A percentile compares a stretch with the other conserved stretches of the same genome.
These are phyloP conservation scores for Russula virescens DNA, from an alignment of 768 basidiomycete genomes.

Conservation along the genomic window DNA sequence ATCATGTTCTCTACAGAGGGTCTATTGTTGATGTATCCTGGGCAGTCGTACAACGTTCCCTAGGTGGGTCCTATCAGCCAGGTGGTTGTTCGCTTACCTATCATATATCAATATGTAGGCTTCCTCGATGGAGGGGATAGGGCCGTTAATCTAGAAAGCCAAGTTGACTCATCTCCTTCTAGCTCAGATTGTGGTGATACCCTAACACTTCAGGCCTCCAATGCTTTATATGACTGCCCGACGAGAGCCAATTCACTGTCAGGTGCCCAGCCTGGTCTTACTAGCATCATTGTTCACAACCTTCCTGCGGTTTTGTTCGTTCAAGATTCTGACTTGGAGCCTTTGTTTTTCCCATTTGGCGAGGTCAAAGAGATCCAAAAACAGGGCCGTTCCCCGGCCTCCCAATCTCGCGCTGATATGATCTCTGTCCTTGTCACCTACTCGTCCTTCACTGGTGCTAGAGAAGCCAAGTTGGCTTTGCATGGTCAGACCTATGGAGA, in stretches of 20 bases:
- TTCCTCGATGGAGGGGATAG: constrained; percentile 82
- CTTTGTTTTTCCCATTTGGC: constrained; percentile 71
- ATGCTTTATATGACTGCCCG: constrained; percentile 18
- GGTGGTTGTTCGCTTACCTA: constrained; percentile 9
- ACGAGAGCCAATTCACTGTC: constrained; percentile 2
- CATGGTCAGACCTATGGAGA: constrained; percentile 58
- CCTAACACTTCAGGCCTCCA: constrained; percentile 24
- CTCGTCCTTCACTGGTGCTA: constrained; percentile 44
- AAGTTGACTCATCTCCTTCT: constrained; percentile 33
- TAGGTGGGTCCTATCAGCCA: constrained; percentile 41
- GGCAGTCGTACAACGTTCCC: constrained; percentile 84
- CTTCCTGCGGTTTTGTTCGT: constrained; percentile 64
- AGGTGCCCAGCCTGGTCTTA: constrained; percentile 6
- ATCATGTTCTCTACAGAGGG: constrained; percentile 40
- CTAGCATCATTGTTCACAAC: constrained; percentile 53
- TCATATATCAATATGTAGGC: constrained; percentile 36
- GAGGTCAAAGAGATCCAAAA: constrained; percentile 56
- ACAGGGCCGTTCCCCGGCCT: constrained; percentile 32
- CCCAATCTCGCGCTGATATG: constrained; percentile 34
- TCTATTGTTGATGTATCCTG: constrained; percentile 77
- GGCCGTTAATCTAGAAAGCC: constrained; percentile 51
- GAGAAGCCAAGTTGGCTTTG: constrained; percentile 59
- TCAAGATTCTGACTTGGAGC: constrained; percentile 58
- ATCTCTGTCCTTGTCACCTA: constrained; percentile 64
- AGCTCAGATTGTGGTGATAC: constrained; percentile 28